Evolutionary conservation across 2,329 filamentous ascomycete species (phyloP).

Genomic region (Sclerotinia nivalis): DNA sequence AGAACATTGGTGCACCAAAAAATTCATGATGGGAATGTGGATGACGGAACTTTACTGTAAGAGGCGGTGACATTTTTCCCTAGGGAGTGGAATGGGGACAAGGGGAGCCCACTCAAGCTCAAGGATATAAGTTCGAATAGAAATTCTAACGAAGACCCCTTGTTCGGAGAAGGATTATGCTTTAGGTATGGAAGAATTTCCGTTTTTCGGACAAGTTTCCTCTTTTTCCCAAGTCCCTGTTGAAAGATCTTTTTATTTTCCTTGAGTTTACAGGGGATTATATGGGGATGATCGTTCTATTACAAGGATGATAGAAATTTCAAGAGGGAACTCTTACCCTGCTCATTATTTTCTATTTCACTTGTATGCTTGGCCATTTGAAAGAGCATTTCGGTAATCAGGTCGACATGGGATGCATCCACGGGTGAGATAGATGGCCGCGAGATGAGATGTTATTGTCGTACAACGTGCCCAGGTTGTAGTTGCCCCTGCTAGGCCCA

Average conservation of each 20-base stretch:
- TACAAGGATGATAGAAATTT: conserved; percentile 17
- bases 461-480: conserved; percentile 14
- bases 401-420: conserved; percentile 13
- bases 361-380: neutral
- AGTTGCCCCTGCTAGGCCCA: conserved; percentile 6
- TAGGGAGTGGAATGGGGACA: conserved; percentile 13
- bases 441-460: conserved; percentile 19
- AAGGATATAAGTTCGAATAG: conserved; percentile 14
- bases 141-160: conserved; percentile 12
- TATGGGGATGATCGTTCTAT: conserved; percentile 22
- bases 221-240: conserved; percentile 9
- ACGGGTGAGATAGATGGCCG: conserved; percentile 18
- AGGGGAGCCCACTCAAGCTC: conserved; percentile 16
- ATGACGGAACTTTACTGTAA: conserved; percentile 18
- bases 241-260: conserved; percentile 21
- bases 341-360: neutral
- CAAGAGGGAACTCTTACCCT: conserved; percentile 9
- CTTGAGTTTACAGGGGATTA: conserved; percentile 14
- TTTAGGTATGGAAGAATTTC: conserved; percentile 18
- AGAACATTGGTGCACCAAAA: conserved; percentile 6
- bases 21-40: conserved; percentile 16
- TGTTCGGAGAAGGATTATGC: neutral
- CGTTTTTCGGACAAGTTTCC: conserved; percentile 9
- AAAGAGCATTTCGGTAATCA: conserved; percentile 17
- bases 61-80: conserved; percentile 22